A percentile compares a stretch with the other conserved stretches of the same genome.
Evolutionary conservation across 2,329 filamentous ascomycete genomes (phyloP).

Genomic region (Aspergillus costaricaensis): DNA sequence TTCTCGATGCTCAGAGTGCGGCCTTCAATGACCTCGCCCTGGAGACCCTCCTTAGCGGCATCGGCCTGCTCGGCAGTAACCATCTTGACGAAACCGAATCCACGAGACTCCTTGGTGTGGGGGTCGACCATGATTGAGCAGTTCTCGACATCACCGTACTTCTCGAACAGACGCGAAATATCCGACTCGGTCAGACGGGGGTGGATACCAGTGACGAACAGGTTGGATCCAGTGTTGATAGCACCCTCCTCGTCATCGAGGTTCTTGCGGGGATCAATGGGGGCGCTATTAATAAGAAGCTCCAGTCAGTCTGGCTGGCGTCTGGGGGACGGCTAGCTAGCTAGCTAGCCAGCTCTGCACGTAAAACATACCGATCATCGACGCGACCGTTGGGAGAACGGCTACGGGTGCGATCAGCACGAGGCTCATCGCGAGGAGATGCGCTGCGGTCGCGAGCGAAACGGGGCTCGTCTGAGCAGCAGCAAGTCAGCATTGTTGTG

Average conservation of each 20-base stretch:
- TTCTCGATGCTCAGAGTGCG: constrained; percentile 98
- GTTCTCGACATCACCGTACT: constrained; percentile 98
- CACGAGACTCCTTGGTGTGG: constrained; percentile 96
- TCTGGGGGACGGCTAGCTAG: background rate
- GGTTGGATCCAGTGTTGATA: constrained; percentile 91
- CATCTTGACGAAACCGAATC: constrained; percentile 99
- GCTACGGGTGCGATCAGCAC: constrained; percentile 61
- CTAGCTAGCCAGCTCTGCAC: background rate
- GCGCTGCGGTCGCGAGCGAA: constrained; percentile 68
- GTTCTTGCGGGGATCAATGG: constrained; percentile 50
- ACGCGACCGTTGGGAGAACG: constrained; percentile 63
- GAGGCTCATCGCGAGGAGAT: constrained; percentile 62
- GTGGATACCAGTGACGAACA: constrained; percentile 98
- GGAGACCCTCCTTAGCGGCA: constrained; percentile 91
- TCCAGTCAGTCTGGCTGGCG: background rate
- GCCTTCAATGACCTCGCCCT: constrained; percentile 92
- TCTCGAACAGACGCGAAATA: constrained; percentile 93
- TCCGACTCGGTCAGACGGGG: constrained; percentile 87
- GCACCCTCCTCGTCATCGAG: constrained; percentile 70
- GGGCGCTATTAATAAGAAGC: constrained; percentile 33
- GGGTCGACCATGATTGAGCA: constrained; percentile 99
- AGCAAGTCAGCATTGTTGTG: constrained; percentile 18
- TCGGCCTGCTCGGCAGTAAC: constrained; percentile 91
- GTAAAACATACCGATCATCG: constrained; percentile 50
- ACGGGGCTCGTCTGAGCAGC: constrained; percentile 57